phyloP scores from a whole-genome alignment of 768 basidiomycete genomes.

The Asterophora parasitica region DNA sequence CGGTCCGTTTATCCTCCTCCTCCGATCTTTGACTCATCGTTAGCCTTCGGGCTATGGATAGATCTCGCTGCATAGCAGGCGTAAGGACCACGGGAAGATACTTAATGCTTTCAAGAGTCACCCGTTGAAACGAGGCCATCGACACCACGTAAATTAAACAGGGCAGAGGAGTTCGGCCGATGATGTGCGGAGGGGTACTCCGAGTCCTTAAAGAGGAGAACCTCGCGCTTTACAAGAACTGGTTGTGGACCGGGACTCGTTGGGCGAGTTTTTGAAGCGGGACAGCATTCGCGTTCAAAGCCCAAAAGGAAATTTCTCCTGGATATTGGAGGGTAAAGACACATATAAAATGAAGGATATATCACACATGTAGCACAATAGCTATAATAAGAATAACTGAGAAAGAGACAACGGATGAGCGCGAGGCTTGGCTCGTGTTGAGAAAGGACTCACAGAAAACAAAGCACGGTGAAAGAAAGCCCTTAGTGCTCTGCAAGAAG shows the following conservation, averaged over 20 bases:
- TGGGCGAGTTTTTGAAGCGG: background rate
- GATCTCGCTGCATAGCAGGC: too few relatives aligned
- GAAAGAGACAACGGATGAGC: background rate
- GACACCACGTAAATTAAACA: background rate
- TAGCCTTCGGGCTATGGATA: too few relatives aligned
- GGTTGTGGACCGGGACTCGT: too few relatives aligned
- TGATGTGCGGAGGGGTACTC: too few relatives aligned
- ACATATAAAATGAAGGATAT: background rate
- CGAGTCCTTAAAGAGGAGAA: too few relatives aligned
- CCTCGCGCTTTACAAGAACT: too few relatives aligned
- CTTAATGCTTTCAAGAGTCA: too few relatives aligned
- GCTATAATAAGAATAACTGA: too few relatives aligned
- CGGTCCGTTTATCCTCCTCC: conserved; percentile 4
- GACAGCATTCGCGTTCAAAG: background rate
- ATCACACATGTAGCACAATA: too few relatives aligned
- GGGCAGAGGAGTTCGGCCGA: background rate
- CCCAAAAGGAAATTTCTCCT: background rate
- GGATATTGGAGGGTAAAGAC: background rate
- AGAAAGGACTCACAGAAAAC: background rate
- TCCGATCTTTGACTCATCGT: too few relatives aligned
- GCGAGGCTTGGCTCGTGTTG: background rate
- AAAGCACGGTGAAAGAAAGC: background rate
- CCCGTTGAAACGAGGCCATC: background rate
- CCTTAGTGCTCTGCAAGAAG: conserved; percentile 34
- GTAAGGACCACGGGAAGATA: too few relatives aligned